phyloP scores from a whole-genome alignment of 31 red algal species.

The Asparagopsis taxiformis region DNA sequence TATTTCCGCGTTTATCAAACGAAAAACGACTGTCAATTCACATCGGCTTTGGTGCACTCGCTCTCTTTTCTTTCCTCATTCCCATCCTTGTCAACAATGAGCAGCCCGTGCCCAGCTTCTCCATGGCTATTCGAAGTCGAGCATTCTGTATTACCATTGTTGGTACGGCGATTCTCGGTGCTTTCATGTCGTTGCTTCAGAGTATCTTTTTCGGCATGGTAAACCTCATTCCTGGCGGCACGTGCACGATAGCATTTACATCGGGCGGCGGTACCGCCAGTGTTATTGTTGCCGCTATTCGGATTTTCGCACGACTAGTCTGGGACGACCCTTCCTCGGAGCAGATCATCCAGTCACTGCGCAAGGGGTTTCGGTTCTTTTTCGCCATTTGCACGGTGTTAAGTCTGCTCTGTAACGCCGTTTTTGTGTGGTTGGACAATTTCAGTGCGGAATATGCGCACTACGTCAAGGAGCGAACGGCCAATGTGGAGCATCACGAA shows the following conservation, averaged over 20 bases:
- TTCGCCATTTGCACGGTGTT: constrained; percentile 41
- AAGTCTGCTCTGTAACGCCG: constrained; percentile 10
- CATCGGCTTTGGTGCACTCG: constrained; percentile 15
- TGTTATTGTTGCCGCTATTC: constrained; percentile 26
- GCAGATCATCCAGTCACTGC: constrained; percentile 4
- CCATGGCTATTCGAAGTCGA: background rate
- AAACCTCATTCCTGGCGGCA: constrained; percentile 20
- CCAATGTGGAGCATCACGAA: constrained; percentile 7
- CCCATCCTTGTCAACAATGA: background rate
- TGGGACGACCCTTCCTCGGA: constrained; percentile 19
- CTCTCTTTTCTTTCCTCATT: constrained; percentile 6
- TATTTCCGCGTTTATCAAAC: background rate
- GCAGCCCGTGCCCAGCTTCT: background rate
- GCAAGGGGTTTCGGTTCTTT: constrained; percentile 33
- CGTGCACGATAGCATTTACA: constrained; percentile 39
- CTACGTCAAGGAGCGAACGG: background rate
- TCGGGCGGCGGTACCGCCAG: constrained; percentile 40
- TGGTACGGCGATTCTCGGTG: constrained; percentile 16
- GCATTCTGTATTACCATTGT: constrained; percentile 1
- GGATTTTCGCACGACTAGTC: constrained; percentile 47
- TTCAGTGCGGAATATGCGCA: no score
- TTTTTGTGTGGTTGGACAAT: constrained; percentile 23
- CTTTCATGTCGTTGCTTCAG: constrained; percentile 34
- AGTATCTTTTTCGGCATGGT: constrained; percentile 35
- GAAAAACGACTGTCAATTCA: background rate